A percentile compares a stretch with the other conserved stretches of the same genome.
Evolutionary conservation across 2,329 filamentous ascomycete genomes (phyloP).

Genomic region (Didymosphaeria variabile): DNA sequence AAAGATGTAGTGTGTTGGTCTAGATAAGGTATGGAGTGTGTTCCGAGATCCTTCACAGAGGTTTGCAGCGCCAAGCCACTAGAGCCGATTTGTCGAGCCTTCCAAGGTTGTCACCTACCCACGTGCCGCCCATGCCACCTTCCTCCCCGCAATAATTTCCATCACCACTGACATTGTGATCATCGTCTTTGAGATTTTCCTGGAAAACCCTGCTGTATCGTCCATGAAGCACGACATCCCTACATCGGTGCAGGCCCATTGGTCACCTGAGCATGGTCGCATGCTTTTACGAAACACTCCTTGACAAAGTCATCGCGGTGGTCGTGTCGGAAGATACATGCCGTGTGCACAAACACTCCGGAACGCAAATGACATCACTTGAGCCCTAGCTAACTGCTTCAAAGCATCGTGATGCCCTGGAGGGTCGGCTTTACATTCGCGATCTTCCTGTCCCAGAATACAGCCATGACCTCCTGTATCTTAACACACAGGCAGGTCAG

Average conservation of each 20-base stretch:
- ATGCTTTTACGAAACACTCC: too few relatives aligned
- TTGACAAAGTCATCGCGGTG: too few relatives aligned
- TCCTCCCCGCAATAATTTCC: not conserved
- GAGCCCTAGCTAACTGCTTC: not conserved
- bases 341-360: not conserved
- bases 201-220: too few relatives aligned
- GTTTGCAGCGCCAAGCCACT: conserved; percentile 1
- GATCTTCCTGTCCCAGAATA: not conserved
- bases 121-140: too few relatives aligned
- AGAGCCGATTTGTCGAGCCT: not conserved
- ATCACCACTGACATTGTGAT: not conserved
- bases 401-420: not conserved
- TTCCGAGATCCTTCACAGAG: not conserved
- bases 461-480: not conserved
- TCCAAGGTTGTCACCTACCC: not conserved
- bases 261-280: too few relatives aligned
- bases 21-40: not conserved
- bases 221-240: too few relatives aligned
- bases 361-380: not conserved
- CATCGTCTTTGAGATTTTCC: not conserved
- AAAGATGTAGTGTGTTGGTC: too few relatives aligned
- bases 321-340: too few relatives aligned
- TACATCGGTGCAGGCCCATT: too few relatives aligned
- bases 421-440: conserved; percentile 12
- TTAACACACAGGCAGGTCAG: too few relatives aligned